phyloP scores from a whole-genome alignment of 2,329 filamentous ascomycete species.

The Ophiostoma triangulosporum region DNA sequence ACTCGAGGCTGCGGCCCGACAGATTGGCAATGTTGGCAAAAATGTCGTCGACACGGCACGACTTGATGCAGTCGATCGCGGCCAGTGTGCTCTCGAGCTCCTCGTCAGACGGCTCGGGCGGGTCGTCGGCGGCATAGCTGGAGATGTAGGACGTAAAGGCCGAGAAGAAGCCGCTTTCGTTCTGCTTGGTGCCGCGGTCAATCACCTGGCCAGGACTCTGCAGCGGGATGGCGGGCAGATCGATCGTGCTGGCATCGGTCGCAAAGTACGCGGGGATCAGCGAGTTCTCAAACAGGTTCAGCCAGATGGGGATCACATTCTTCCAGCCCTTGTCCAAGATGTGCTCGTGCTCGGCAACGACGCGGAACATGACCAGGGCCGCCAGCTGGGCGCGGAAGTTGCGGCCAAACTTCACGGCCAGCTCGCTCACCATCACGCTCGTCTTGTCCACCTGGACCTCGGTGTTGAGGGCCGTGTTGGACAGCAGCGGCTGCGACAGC shows the following conservation, averaged over 20 bases:
- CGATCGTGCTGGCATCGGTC: slow-evolving; percentile 44
- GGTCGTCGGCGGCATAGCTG: slow-evolving; percentile 97
- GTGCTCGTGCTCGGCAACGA: slow-evolving; percentile 73
- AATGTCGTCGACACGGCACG: slow-evolving; percentile 72
- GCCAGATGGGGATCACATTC: slow-evolving; percentile 77
- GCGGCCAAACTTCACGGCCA: slow-evolving; percentile 87
- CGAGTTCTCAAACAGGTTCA: slow-evolving; percentile 93
- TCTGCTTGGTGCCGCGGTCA: slow-evolving; percentile 65
- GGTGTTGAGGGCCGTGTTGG: slow-evolving; percentile 82
- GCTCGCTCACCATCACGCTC: slow-evolving; percentile 91
- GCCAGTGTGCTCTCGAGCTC: slow-evolving; percentile 92
- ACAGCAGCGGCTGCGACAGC: slow-evolving; percentile 47
- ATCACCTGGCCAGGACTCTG: slow-evolving; percentile 88
- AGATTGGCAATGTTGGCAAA: slow-evolving; percentile 67
- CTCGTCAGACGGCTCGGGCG: slow-evolving; percentile 91
- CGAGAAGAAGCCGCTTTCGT: slow-evolving; percentile 78
- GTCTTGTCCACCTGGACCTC: slow-evolving; percentile 82
- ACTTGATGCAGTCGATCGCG: slow-evolving; percentile 85
- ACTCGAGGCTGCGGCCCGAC: slow-evolving; percentile 22
- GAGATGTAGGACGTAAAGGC: slow-evolving; percentile 94
- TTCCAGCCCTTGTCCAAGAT: slow-evolving; percentile 67
- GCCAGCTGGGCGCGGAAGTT: slow-evolving; percentile 90
- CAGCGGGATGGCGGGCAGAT: slow-evolving; percentile 70
- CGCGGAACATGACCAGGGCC: slow-evolving; percentile 86
- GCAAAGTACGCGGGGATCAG: slow-evolving; percentile 71